Evolutionary conservation across 1,284 basidiomycete genomes (phyloP), one percentile per base, ranked within the genome.

Genomic region (Rhodofomes roseus): DNA sequence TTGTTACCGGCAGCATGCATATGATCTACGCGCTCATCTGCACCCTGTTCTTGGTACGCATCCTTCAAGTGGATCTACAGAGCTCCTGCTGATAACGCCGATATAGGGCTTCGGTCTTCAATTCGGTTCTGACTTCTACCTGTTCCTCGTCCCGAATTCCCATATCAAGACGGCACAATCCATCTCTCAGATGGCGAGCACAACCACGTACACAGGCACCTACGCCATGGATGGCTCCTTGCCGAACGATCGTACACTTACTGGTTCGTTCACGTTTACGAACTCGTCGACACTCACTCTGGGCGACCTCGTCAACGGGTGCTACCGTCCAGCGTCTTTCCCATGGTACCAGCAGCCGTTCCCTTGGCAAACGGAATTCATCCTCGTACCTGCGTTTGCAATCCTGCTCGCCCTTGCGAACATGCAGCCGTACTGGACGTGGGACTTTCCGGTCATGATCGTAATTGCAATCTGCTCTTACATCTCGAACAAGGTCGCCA

Each of bases 11-110:
- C 22, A 92, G 89, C 60, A 91, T 95, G 60, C 90, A 92, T 71
- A 92, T 95, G 90, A 90, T 94, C 22, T 95, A 93, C 65, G 90
- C 92, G 22, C 81, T 95, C 61, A 93, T 95, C 56, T 95, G 94
- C 70, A 93, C 92, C 0, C 77, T 94, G 20, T 94, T 94, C 73
- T 74, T 95, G 23, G 66, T 68, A 20, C 7, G 36, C 11, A 39
- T 29, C 20, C 4, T 46, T 20, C 22, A 9, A 3, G 4, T 34
- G 31, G 20, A 5, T 18, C 44, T 22, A 8, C 14, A n/a, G 8
- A n/a, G n/a, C 18, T 5, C 14, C 1, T 29, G 20, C 1, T 9
- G n/a, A 3, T 31, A 14, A 27, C 43, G 4, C 46, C 12, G 14
- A 25, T 25, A 1, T 31, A 68, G 66, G 93, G 93, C 1, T 95